Evolutionary conservation across 148 eudicot genomes (phyloP).

Genomic region (Suaeda aralocaspica): DNA sequence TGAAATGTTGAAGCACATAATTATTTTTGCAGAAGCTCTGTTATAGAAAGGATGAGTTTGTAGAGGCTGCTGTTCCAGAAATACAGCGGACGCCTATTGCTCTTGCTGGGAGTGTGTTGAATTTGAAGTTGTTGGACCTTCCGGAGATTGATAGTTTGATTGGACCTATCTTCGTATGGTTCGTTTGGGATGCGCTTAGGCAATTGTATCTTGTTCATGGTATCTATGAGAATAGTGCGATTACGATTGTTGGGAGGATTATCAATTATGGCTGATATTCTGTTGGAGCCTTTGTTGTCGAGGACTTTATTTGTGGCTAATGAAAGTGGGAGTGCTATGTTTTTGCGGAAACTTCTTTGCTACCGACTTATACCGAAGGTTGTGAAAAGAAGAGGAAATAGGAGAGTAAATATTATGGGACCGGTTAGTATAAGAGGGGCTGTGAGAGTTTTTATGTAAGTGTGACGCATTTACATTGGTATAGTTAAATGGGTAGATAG

Average conservation of each 20-base stretch:
- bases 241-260: constrained; percentile 69
- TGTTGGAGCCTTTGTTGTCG: constrained; percentile 92
- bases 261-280: constrained; percentile 97
- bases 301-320: constrained; percentile 93
- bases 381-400: constrained; percentile 87
- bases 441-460: no score
- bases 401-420: no score
- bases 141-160: constrained; percentile 89
- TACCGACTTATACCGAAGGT: constrained; percentile 64
- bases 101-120: constrained; percentile 91
- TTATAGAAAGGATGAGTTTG: constrained; percentile 70
- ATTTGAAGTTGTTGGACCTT: constrained; percentile 84
- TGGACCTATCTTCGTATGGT: constrained; percentile 86
- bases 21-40: no score
- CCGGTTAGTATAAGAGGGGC: no score
- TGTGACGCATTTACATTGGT: no score
- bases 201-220: constrained; percentile 93
- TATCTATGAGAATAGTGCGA: constrained; percentile 76
- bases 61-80: constrained; percentile 94
- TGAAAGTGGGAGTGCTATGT: constrained; percentile 83
- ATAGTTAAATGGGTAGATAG: no score
- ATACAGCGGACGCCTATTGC: constrained; percentile 92
- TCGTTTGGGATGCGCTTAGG: constrained; percentile 89
- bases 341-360: constrained; percentile 90
- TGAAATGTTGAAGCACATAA: no score